Base-by-base conservation (phyloP, 805 yeast species). In the Tetrapisispora fleetii region DNA sequence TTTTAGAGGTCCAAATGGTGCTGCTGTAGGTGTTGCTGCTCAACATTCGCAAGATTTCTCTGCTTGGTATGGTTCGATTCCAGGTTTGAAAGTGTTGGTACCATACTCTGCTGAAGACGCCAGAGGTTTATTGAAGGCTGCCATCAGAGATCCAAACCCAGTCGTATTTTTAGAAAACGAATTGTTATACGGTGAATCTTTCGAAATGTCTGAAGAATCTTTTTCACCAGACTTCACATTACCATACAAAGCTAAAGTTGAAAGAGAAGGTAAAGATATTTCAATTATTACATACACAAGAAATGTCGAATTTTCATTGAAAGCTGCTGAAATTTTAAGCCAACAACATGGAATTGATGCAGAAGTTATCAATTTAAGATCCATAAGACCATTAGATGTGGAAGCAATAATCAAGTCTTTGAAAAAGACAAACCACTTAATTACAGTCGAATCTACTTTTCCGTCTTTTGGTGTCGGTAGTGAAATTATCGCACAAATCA, bases 1-100 rank as follows among this genome's bases (percentile, higher is more conserved):
- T 48, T 93, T 93, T 78, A 84, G 99, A 74, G 99, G 99, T 64
- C 98, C 99, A 53, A 93, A 93, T 71, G 99, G 99, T 72, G 96
- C 99, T 45, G 96, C 99, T 59, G 97, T 97, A 45, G 98, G 98
- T 80, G 99, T 93, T 59, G 99, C 80, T 61, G 99, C 99, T 51
- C 99, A 93, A 74, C 99, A 93, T 75, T 93, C 99, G 27, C 99
- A 93, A 75, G 95, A 89, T 74, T 93, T 81, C 70, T 78, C 96
- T 49, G 89, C 96, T 48, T 93, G 99, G 99, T 93, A 93, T 73
- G 98, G 96, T 57, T 76, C 95, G 46, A 89, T 93, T 60, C 99
- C 99, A 52, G 99, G 99, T 68, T 78, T 93, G 68, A 93, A 93
- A 77, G 99, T 93, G 39, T 73, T 93, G 45, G 87, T 95, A 42